Evolutionary conservation across 2,329 filamentous ascomycete species (phyloP), one percentile per base, ranked within the genome.

Genomic region (Fusarium lateritium): DNA sequence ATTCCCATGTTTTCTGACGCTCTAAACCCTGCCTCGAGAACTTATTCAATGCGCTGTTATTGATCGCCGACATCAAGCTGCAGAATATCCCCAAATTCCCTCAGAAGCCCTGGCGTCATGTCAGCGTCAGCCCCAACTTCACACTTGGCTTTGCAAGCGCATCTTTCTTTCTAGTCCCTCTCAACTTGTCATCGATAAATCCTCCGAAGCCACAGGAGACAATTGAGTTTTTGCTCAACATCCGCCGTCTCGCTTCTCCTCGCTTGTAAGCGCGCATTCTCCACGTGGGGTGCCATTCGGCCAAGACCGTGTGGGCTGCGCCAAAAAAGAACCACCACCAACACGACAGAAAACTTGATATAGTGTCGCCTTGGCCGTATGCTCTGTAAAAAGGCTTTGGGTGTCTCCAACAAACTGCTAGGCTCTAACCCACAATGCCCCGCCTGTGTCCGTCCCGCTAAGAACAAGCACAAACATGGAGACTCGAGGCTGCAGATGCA

Each of bases 251-350:
- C 63, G 49, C 58, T 70, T 58, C 56, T 39, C 58, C 62, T 63
- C 60, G 42, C 57, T 54, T 62, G 64, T 70, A 73, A 74, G 72
- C 70, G 62, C 64, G 62, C 54, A 67, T 36, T 66, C 68, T 64
- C 72, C 72, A 74, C 72, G 70, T 74, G 72, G 71, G 69, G 65
- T 68, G 40, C 56, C 62, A 56, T 62, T 69, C 72, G 72, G 72
- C 57, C 70, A 67, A 73, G 63, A 46, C 72, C 72, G 72, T 73
- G 40, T 51, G 63, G 56, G 40, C 42, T 59, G 38, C 43, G 31
- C 38, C 38, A n/a, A 14, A 43, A 43, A 31, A 40, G 42, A 61
- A 50, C 53, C 57, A 44, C 36, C 21, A 36, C 34, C 28, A 46
- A 59, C 45, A 59, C 39, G 44, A 28, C 49, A 59, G 17, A 42